Conservation (phyloP, 306 rosid species). For the Cucumis hystrix region DNA sequence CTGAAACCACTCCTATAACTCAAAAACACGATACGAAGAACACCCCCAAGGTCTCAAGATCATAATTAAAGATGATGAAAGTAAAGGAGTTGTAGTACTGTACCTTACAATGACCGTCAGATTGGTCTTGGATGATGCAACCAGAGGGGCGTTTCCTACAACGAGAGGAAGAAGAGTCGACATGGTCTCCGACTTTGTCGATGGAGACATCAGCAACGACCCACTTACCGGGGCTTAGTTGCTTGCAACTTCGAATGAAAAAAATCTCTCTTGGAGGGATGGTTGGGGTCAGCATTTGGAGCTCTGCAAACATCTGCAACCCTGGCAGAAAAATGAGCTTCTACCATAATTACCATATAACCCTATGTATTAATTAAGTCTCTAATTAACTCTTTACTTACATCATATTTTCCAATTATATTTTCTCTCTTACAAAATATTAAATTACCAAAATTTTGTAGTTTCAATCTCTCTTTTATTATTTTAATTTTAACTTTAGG, state of each 20-base stretch:
- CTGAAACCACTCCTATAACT: constrained; percentile 14
- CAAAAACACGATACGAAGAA: too few species aligned
- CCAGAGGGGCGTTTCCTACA: constrained; percentile 96
- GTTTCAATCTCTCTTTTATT: too few species aligned
- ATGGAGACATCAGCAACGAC: constrained; percentile 78
- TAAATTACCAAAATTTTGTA: too few species aligned
- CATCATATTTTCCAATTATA: too few species aligned
- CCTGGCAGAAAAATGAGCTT: background rate
- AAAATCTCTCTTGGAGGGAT: constrained; percentile 74
- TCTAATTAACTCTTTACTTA: too few species aligned
- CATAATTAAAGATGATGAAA: too few species aligned
- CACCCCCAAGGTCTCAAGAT: too few species aligned
- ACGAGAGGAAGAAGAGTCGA: constrained; percentile 53
- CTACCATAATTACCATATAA: background rate
- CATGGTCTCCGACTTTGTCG: constrained; percentile 63
- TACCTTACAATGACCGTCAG: constrained; percentile 93
- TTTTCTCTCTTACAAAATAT: too few species aligned
- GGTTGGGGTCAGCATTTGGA: constrained; percentile 86
- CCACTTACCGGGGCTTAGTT: constrained; percentile 61
- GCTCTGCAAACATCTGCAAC: constrained; percentile 81
- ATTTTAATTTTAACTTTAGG: too few species aligned
- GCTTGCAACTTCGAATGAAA: constrained; percentile 71
- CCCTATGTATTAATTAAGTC: too few species aligned
- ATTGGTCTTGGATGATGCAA: constrained; percentile 76
- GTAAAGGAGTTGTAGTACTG: too few species aligned